Base-by-base conservation (phyloP, 257 asterid genomes). In the Nicotiana sylvestris region DNA sequence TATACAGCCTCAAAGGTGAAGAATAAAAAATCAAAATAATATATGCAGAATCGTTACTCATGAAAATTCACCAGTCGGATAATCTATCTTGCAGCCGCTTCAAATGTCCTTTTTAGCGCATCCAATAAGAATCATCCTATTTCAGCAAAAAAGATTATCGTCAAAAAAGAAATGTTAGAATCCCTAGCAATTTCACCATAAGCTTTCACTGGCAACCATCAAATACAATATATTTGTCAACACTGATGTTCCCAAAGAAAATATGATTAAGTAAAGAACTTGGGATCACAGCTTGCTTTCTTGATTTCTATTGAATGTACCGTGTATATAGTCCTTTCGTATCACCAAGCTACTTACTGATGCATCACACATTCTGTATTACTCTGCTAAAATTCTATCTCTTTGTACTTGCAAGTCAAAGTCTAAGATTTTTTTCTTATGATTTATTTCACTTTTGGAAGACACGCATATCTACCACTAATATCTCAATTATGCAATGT, bases 81-180 rank as follows among this genome's bases (percentile, higher is more conserved):
- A 21, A 46, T 33, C 35, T 0, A 12, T 21, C 80, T 1, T 85
- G 78, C 70, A 43, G 18, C 66, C 51, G 25, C 78, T 64, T 77
- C n/a, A 35, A 72, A 1, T n/a, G 46, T 29, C 17, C 37, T 11
- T 72, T 81, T 88, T 79, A 88, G 16, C 85, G 86, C 66, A 80
- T 86, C 91, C 90, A 76, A 60, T 85, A 90, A 9, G 89, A 86
- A 25, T 56, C 35, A 53, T 90, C 95, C 97, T 91, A 87, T 86
- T 80, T 77, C 57, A 76, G 43, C 76, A 72, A 84, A 65, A 43
- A 21, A n/a, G 5, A 37, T 9, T 0, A 35, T 68, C 0, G 55
- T 68, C 69, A 68, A 69, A 10, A 69, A 72, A 6, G 9, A 51
- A 27, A 76, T 51, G 62, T 27, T 49, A 74, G 43, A 76, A 3